Base-by-base conservation (phyloP, 139 green algal species). In the Spirogloea muscicola region DNA sequence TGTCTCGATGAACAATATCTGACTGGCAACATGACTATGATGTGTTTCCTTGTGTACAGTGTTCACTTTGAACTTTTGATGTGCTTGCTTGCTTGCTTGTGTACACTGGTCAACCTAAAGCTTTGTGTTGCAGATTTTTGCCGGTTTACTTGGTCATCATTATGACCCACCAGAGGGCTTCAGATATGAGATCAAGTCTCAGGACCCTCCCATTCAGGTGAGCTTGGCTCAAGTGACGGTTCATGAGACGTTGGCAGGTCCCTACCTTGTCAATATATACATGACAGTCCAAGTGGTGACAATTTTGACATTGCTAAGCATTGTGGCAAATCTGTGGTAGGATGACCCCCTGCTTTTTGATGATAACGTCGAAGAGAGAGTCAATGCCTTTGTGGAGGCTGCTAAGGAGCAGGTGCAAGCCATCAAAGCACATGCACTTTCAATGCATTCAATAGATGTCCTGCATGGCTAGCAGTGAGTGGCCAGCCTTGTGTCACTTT, bases 81-180 rank as follows among this genome's bases (percentile, higher is more conserved):
- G n/a, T n/a, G n/a, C n/a, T n/a, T n/a, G n/a, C n/a, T n/a, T n/a
- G n/a, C n/a, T n/a, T n/a, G n/a, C n/a, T n/a, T n/a, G n/a, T n/a
- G n/a, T n/a, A n/a, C n/a, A n/a, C n/a, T n/a, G n/a, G n/a, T n/a
- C n/a, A n/a, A n/a, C n/a, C n/a, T n/a, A n/a, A n/a, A n/a, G n/a
- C n/a, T n/a, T n/a, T n/a, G n/a, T n/a, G n/a, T n/a, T n/a, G 10
- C 68, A 82, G 74, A 37, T 61, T 37, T 82, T 82, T 42, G 75
- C 25, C 40, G 85, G 77, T 27, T 34, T 41, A 7, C 31, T 82
- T 48, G 25, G 58, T 41, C 48, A 90, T 34, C 88, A 93, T 62
- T 96, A 96, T 65, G 84, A 85, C 0, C 83, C 91, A 0, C 91
- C 89, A 16, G 6, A 68, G 1, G 89, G 89, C 27, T 96, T 96